Base-by-base conservation (phyloP, 345 rosid genomes). In the Populus deltoides region DNA sequence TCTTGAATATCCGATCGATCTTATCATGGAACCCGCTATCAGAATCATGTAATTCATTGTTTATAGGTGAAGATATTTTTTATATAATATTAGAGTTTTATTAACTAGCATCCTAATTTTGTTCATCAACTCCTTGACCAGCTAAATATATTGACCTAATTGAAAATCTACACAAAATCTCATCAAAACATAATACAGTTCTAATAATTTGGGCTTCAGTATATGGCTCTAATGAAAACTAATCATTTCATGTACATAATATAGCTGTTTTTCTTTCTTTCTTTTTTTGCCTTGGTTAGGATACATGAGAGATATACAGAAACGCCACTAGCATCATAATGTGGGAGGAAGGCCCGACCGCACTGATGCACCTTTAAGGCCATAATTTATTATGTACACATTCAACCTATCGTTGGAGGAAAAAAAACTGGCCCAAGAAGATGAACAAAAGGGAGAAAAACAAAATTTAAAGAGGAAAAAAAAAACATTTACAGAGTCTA, bases 331-430 rank as follows among this genome's bases (percentile, higher is more conserved):
- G 13, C 45, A 41, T 41, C 45, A 41, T 41, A 0, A 2, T 41
- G 45, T 10, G 45, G 68, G 72, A 76, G 38, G 71, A 47, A 75
- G 71, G 69, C 66, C 75, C 78, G 70, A 20, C 78, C 12, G 77
- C 71, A 74, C 53, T 66, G 75, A 59, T 49, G 80, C 78, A 41
- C 72, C 8, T 66, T 43, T n/a, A 35, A 55, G 72, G 81, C 82
- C 72, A n/a, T 15, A 47, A 57, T 79, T 74, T 3, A 11, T 10
- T 70, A 83, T 83, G 66, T 79, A 83, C 85, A 86, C 41, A 39
- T 74, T 77, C 61, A n/a, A 33, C 53, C n/a, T 15, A 43, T 73
- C 53, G 36, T 59, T 27, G 2, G 20, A 31, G 62, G 16, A 22
- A 38, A 15, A n/a, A 71, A 69, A 61, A n/a, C 39, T 75, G 70